Base-by-base conservation (phyloP, 139 green algal species). In the Dunaliella primolecta region DNA sequence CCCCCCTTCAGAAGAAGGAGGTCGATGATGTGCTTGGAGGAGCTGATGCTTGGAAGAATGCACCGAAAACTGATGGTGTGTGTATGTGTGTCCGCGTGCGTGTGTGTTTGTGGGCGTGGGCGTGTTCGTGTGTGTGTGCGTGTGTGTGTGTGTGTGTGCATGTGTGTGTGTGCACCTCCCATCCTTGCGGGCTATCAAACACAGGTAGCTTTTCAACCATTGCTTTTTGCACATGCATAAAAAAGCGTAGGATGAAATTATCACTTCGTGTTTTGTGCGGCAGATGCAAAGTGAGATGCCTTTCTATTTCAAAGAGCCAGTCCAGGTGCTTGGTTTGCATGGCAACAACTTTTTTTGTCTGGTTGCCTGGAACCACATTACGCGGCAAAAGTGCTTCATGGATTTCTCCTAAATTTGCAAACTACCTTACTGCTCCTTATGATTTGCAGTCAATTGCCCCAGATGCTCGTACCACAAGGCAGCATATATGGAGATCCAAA, bases 401-500 rank as follows among this genome's bases (percentile, higher is more conserved):
- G n/a, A n/a, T n/a, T n/a, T n/a, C n/a, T n/a, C n/a, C n/a, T n/a
- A 72, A 72, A 23, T 72, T 72, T 20, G 56, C 56, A 20, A 20
- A 72, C 23, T 23, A 72, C 23, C 20, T 72, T 29, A 23, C 56
- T 72, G 56, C 23, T 20, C 20, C 56, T 72, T 72, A 23, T 72
- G 56, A 72, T 72, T 25, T 85, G 90, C 88, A 93, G 94, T 84
- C 36, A 89, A 79, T 29, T 99, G 96, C 85, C 90, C 91, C 29
- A 92, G 94, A 46, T 99, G 96, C 87, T 33, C 75, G 1, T 87
- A 97, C 86, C 84, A 91, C 23, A 75, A 96, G 78, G 96, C 96
- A 0, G 98, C 95, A 85, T 99, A 98, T 84, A 95, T 95, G 88
- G 94, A 98, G 89, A 93, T 99, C 31, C 96, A 99, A 83, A 99